phyloP scores from a whole-genome alignment of 2,329 filamentous ascomycete genomes.

The Didymella pomorum region DNA sequence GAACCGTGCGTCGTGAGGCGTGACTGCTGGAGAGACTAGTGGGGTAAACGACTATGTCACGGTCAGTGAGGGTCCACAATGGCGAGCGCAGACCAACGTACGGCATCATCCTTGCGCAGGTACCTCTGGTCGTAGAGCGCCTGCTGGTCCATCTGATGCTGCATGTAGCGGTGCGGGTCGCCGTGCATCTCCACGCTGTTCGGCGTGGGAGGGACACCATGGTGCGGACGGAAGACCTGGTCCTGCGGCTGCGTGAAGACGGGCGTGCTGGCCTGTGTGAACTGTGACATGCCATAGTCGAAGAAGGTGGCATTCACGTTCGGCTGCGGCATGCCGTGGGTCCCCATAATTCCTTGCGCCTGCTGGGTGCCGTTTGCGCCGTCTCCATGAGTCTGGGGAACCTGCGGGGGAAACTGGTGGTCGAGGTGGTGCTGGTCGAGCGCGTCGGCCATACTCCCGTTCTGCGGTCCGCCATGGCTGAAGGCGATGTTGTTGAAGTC shows the following conservation, averaged over 20 bases:
- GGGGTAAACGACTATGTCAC: constrained; percentile 77
- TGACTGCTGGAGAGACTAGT: constrained; percentile 83
- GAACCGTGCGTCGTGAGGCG: constrained; percentile 77
- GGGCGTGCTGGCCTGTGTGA: constrained; percentile 47
- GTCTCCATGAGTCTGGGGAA: constrained; percentile 38
- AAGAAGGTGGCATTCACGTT: constrained; percentile 39
- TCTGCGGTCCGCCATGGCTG: constrained; percentile 28
- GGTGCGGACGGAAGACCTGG: constrained; percentile 58
- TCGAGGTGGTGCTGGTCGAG: constrained; percentile 46
- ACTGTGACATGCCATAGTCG: constrained; percentile 41
- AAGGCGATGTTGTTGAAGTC: constrained; percentile 43
- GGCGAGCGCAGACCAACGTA: constrained; percentile 46
- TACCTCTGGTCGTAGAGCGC: constrained; percentile 71
- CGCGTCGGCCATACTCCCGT: constrained; percentile 41
- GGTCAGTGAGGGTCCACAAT: constrained; percentile 28
- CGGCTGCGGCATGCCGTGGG: constrained; percentile 34
- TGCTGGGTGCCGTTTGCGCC: constrained; percentile 29
- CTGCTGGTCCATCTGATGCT: constrained; percentile 60
- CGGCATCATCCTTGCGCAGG: constrained; percentile 73
- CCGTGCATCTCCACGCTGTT: constrained; percentile 80
- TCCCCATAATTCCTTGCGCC: constrained; percentile 21
- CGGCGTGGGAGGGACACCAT: constrained; percentile 78
- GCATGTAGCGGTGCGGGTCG: constrained; percentile 64
- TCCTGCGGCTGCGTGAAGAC: constrained; percentile 54
- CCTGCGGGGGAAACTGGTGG: constrained; percentile 39